Evolutionary conservation across 2,329 filamentous ascomycete genomes (phyloP).

Genomic region (Microcera coccophila): DNA sequence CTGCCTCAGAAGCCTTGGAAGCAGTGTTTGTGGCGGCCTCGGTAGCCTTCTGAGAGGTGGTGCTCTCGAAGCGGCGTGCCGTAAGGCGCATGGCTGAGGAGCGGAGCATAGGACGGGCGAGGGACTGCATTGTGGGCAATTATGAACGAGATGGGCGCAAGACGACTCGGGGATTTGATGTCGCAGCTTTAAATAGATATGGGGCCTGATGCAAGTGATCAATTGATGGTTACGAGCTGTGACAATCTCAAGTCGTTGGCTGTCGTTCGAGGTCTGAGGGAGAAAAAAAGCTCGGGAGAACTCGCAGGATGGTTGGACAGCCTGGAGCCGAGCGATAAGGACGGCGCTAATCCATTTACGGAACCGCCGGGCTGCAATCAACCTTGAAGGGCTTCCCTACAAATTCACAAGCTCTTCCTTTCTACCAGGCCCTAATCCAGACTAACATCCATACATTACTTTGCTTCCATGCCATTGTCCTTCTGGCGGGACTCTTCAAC

Average conservation of each 20-base stretch:
- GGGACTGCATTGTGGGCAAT: constrained; percentile 30
- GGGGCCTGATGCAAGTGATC: constrained; percentile 28
- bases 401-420: no score
- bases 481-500: no score
- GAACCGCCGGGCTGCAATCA: constrained; percentile 6
- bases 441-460: no score
- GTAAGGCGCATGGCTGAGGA: constrained; percentile 44
- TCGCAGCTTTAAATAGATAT: constrained; percentile 26
- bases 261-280: constrained; percentile 31
- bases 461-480: no score
- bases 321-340: constrained; percentile 20
- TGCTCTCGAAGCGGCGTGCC: constrained; percentile 60
- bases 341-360: constrained; percentile 31
- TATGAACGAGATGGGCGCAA: constrained; percentile 21
- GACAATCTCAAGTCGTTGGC: constrained; percentile 22
- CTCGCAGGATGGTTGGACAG: constrained; percentile 32
- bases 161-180: constrained; percentile 22
- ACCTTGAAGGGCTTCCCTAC: no score
- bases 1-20: constrained; percentile 41
- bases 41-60: constrained; percentile 45
- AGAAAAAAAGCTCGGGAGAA: constrained; percentile 50
- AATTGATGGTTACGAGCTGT: constrained; percentile 32
- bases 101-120: constrained; percentile 45
- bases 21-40: constrained; percentile 40
- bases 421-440: no score